Evolutionary conservation across 306 rosid species (phyloP).

Genomic region (Trifolium subterraneum): DNA sequence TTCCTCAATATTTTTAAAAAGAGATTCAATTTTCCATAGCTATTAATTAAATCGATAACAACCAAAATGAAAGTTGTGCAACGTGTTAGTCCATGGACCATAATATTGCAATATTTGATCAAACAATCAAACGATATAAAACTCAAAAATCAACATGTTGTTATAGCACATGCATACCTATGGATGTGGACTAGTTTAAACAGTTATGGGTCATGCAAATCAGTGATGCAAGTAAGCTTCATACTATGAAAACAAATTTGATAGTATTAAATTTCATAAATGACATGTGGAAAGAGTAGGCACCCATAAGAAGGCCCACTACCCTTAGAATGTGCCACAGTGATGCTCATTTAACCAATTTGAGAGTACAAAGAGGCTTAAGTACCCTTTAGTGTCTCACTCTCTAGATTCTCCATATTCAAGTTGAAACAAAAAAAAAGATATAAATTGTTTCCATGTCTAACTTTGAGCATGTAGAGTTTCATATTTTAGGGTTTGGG

Average conservation of each 20-base stretch:
- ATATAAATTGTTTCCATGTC: not conserved
- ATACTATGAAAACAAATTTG: slow-evolving; percentile 25
- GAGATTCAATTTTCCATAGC: too few relatives aligned
- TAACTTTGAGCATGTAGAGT: not conserved
- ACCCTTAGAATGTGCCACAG: slow-evolving; percentile 31
- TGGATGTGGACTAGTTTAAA: slow-evolving; percentile 29
- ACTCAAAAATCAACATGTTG: not conserved
- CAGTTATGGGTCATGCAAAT: slow-evolving; percentile 31
- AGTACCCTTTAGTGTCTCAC: slow-evolving; percentile 24
- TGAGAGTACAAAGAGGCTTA: not conserved
- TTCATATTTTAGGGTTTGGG: slow-evolving; percentile 1
- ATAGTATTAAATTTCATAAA: slow-evolving; percentile 38
- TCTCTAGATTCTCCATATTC: slow-evolving; percentile 1
- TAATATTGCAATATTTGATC: too few relatives aligned
- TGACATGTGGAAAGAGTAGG: slow-evolving; percentile 33
- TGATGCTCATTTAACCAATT: not conserved
- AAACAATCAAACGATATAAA: too few relatives aligned
- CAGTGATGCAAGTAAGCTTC: slow-evolving; percentile 28
- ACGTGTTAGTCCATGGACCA: too few relatives aligned
- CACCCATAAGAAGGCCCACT: slow-evolving; percentile 47
- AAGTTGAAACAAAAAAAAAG: not conserved
- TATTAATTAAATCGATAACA: too few relatives aligned
- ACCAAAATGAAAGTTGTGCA: too few relatives aligned
- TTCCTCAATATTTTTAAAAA: too few relatives aligned
- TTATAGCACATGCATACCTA: slow-evolving; percentile 15